Base-by-base conservation (phyloP, 371 early-diverging fungal species). In the Mucor mucedo region DNA sequence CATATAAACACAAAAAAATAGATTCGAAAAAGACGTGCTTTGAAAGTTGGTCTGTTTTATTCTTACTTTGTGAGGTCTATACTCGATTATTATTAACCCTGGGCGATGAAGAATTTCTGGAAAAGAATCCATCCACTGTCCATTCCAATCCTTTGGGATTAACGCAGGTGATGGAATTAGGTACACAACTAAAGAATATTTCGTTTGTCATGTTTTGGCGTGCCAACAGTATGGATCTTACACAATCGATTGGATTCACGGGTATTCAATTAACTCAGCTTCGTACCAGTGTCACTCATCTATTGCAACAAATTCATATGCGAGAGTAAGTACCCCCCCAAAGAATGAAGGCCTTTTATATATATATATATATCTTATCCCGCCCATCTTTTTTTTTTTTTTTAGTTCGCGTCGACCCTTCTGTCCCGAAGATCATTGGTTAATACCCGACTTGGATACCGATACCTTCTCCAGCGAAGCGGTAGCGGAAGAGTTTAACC, bases 51-150 rank as follows among this genome's bases (percentile, higher is more conserved):
- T 76, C 79, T n/a, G 63, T 83, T 6, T 55, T 91, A 32, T 78
- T 80, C 28, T 72, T 95, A 10, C 72, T 94, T 11, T 87, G 89
- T 52, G 94, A 95, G 66, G 73, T 92, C 7, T 86, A 89, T 55
- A 83, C 84, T 53, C 84, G 89, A n/a, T 73, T 87, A 65, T 67
- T 95, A 21, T 75, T 90, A 64, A 91, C 92, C 0, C 84, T 93
- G 58, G 91, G 91, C 27, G 96, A 96, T 70, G 91, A 91, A 49
- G 95, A 96, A 72, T 87, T 95, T 63, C 44, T 68, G 11, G 58
- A 55, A 16, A 55, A 52, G 3, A 55, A 58, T 2, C 47, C 53
- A 14, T 73, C 78, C 4, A 11, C 9, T 29, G 30, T 10, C 2
- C 68, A 70, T 11, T 72, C 72, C 39, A 84, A 84, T 56, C 84